Percentiles rank a stretch among this genome's conserved stretches.
These are phyloP conservation scores for Geotrichum klebahnii DNA, from an alignment of 1,139 yeast genomes.

Conservation along the genomic window DNA sequence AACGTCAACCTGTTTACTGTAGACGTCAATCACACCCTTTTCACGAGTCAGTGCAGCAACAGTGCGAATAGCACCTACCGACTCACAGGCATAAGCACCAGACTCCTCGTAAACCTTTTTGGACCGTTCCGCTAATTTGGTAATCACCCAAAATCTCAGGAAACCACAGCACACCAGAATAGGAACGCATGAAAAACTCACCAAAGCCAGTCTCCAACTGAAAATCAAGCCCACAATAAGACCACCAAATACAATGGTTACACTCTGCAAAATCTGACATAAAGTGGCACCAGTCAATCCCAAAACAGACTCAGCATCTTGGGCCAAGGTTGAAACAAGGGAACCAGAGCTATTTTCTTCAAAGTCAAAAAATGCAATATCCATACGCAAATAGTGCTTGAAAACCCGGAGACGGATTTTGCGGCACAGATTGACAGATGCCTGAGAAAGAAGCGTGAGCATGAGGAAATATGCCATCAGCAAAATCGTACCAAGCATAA, in stretches of 20 bases:
- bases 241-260: conserved; percentile 68
- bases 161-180: conserved; percentile 68
- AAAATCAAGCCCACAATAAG: conserved; percentile 65
- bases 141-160: conserved; percentile 75
- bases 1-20: conserved; percentile 31
- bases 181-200: conserved; percentile 61
- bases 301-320: conserved; percentile 80
- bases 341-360: conserved; percentile 63
- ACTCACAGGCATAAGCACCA: conserved; percentile 41
- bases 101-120: conserved; percentile 40
- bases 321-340: conserved; percentile 71
- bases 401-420: conserved; percentile 33
- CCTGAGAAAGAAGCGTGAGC: conserved; percentile 29
- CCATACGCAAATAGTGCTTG: conserved; percentile 55
- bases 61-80: conserved; percentile 40
- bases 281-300: conserved; percentile 85
- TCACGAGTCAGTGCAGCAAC: conserved; percentile 42
- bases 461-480: conserved; percentile 32
- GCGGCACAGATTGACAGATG: conserved; percentile 21
- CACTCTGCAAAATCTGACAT: conserved; percentile 70
- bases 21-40: conserved; percentile 34
- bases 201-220: conserved; percentile 61
- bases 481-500: conserved; percentile 40
- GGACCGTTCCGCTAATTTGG: conserved; percentile 55
- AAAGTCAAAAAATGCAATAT: conserved; percentile 80